These are phyloP conservation scores for Neonectria coccinea DNA, from an alignment of 2,329 filamentous ascomycete species.

Conservation along the genomic window DNA sequence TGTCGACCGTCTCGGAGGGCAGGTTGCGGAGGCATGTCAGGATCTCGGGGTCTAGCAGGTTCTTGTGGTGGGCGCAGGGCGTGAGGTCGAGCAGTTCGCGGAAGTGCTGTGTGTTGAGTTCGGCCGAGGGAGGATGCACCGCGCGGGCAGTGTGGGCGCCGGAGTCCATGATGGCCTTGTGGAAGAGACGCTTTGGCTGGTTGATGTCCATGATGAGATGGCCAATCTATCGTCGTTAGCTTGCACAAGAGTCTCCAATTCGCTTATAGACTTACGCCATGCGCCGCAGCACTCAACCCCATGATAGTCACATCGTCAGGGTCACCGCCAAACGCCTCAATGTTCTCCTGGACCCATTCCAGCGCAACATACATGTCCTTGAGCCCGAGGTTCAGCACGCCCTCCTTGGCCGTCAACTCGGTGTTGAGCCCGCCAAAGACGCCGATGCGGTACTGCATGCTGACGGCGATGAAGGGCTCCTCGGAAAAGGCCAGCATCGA, in stretches of 20 bases:
- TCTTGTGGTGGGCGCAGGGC: slow-evolving; percentile 40
- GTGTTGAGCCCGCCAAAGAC: slow-evolving; percentile 70
- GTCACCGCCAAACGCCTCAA: slow-evolving; percentile 63
- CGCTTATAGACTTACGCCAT: slow-evolving; percentile 35
- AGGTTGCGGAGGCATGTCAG: slow-evolving; percentile 42
- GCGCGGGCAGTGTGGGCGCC: slow-evolving; percentile 48
- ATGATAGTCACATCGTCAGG: slow-evolving; percentile 60
- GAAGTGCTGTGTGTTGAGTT: slow-evolving; percentile 47
- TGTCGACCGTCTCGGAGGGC: slow-evolving; percentile 41
- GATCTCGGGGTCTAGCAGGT: slow-evolving; percentile 45
- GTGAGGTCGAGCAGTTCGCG: slow-evolving; percentile 47
- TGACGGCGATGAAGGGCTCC: slow-evolving; percentile 61
- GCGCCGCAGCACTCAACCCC: slow-evolving; percentile 56
- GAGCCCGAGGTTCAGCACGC: slow-evolving; percentile 65
- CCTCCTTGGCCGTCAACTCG: slow-evolving; percentile 61
- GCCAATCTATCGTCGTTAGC: slow-evolving; percentile 40
- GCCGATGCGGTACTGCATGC: slow-evolving; percentile 62
- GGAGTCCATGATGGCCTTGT: slow-evolving; percentile 50
- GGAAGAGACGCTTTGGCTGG: slow-evolving; percentile 47
- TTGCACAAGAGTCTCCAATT: fast-evolving
- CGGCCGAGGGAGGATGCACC: slow-evolving; percentile 42
- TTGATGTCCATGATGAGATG: slow-evolving; percentile 51
- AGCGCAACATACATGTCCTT: slow-evolving; percentile 61
- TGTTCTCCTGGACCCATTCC: slow-evolving; percentile 65
- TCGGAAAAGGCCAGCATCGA: slow-evolving; percentile 63